Base-by-base conservation (phyloP, 164 flowering plant species). In the Santalum album region DNA sequence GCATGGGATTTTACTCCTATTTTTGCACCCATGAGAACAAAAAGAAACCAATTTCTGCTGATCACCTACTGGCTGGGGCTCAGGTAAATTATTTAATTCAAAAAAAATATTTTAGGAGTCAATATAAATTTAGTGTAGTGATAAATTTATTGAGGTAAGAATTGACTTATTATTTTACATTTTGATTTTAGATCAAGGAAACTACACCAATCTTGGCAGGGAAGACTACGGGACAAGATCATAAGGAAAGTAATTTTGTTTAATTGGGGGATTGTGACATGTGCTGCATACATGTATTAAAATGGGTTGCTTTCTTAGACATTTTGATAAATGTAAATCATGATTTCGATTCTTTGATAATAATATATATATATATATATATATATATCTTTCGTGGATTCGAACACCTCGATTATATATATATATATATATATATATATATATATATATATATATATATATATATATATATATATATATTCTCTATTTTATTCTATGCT, bases 1-100 rank as follows among this genome's bases (percentile, higher is more conserved):
- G 95, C 0, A 92, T 92, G 98, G 95, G 78, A 1, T 42, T 92
- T 63, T 92, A 92, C 42, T 92, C 98, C 0, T 86, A 84, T 69
- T 81, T 84, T 57, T 83, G 90, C 68, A 74, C 80, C 49, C 79
- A 63, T 49, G 96, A 86, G 59, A 75, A 59, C 54, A 80, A 83
- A 45, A 81, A 74, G 81, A 85, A 85, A 61, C 84, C 65, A 52
- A 44, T 17, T 20, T 46, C 50, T 3, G 6, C 29, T 2, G 58
- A 14, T 6, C 80, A 79, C 16, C 61, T 72, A 39, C 53, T 72
- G 0, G 34, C 75, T n/a, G 40, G 29, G 0, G 63, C 90, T 46
- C 88, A 81, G 90, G 96, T 88, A 65, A 16, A 17, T n/a, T n/a
- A n/a, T n/a, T n/a, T n/a, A n/a, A n/a, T n/a, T n/a, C n/a, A n/a